Percentiles rank a stretch among this genome's conserved stretches.
Evolutionary conservation across 2,329 filamentous ascomycete genomes (phyloP).

Genomic region (Verticillium dahliae): DNA sequence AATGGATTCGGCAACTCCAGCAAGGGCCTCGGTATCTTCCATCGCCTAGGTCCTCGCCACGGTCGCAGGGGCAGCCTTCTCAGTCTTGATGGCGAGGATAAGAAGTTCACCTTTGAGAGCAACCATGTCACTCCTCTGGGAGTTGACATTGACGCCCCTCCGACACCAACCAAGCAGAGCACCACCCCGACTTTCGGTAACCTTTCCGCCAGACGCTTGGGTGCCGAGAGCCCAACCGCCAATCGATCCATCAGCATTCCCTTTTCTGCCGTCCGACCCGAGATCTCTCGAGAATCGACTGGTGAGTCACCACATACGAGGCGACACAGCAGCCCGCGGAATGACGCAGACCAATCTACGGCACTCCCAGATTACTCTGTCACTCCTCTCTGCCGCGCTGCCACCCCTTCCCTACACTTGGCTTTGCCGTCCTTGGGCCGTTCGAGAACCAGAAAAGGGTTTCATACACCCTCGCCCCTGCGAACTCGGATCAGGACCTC

Average conservation of each 20-base stretch:
- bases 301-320: slow-evolving; percentile 35
- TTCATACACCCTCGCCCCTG: slow-evolving; percentile 27
- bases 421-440: slow-evolving; percentile 30
- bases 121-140: slow-evolving; percentile 34
- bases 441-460: slow-evolving; percentile 20
- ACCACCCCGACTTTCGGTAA: slow-evolving; percentile 34
- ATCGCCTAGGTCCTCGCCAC: slow-evolving; percentile 42
- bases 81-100: slow-evolving; percentile 74
- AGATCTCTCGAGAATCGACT: slow-evolving; percentile 28
- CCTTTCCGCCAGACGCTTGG: slow-evolving; percentile 28
- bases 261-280: slow-evolving; percentile 32
- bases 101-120: slow-evolving; percentile 46
- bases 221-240: slow-evolving; percentile 40
- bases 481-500: slow-evolving; percentile 18
- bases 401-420: slow-evolving; percentile 23
- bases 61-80: slow-evolving; percentile 62
- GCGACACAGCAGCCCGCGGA: background rate
- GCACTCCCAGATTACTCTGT: slow-evolving; percentile 16
- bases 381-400: slow-evolving; percentile 23
- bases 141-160: slow-evolving; percentile 59
- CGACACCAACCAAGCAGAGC: slow-evolving; percentile 80
- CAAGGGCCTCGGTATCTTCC: slow-evolving; percentile 61
- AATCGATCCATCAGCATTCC: slow-evolving; percentile 35
- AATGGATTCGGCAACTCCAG: slow-evolving; percentile 48
- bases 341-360: background rate